Evolutionary conservation across 1,284 basidiomycete genomes (phyloP).

Genomic region (Moniliophthora roreri): DNA sequence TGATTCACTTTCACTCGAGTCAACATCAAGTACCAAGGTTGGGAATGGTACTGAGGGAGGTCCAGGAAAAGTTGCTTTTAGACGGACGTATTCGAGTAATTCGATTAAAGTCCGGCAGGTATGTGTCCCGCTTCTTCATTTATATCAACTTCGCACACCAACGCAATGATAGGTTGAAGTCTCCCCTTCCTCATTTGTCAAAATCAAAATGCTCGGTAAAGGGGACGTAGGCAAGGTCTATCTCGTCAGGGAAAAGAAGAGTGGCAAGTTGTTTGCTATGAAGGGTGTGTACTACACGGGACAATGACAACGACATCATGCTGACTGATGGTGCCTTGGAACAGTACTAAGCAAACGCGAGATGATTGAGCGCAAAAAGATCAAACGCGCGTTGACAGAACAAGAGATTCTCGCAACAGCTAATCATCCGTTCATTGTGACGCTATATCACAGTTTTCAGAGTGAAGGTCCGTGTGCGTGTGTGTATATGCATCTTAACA

Average conservation of each 20-base stretch:
- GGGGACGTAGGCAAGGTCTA: constrained; percentile 97
- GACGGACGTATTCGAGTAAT: constrained; percentile 95
- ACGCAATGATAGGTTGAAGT: constrained; percentile 74
- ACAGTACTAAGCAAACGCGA: constrained; percentile 94
- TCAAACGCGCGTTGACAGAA: constrained; percentile 94
- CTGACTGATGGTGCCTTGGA: constrained; percentile 19
- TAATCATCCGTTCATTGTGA: constrained; percentile 98
- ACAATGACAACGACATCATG: no score
- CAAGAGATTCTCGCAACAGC: constrained; percentile 96
- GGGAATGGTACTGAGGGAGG: constrained; percentile 43
- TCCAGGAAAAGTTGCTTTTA: constrained; percentile 74
- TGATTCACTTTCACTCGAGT: constrained; percentile 68
- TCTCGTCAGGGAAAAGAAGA: constrained; percentile 94
- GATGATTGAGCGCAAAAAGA: constrained; percentile 98
- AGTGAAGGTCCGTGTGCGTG: no score
- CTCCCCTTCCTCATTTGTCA: constrained; percentile 86
- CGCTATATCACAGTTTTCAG: constrained; percentile 96
- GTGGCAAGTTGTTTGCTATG: constrained; percentile 92
- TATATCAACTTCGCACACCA: constrained; percentile 6
- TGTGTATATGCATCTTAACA: no score
- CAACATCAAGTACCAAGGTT: constrained; percentile 49
- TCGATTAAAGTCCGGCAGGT: constrained; percentile 94
- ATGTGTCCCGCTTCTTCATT: constrained; percentile 28
- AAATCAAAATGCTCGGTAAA: constrained; percentile 93
- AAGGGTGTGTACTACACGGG: no score